Conservation (phyloP, 2,329 filamentous ascomycete genomes). For the Claviceps fusiformis region DNA sequence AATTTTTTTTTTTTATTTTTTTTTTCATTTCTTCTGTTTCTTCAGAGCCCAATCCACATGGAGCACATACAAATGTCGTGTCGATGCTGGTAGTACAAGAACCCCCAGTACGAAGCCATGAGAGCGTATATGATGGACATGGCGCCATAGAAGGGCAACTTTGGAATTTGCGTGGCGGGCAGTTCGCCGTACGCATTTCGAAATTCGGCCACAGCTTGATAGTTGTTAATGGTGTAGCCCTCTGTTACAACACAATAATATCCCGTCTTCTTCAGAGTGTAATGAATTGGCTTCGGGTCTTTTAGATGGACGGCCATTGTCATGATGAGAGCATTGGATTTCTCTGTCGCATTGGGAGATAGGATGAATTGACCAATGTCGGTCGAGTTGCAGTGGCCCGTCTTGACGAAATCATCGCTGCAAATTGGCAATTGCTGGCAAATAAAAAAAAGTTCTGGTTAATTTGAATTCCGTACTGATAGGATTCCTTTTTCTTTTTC, state of each 20-base stretch:
- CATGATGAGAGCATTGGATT: slow-evolving; percentile 58
- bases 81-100: slow-evolving; percentile 88
- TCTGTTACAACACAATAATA: slow-evolving; percentile 90
- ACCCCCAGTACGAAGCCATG: slow-evolving; percentile 73
- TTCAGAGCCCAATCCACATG: background rate
- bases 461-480: background rate
- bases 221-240: slow-evolving; percentile 53
- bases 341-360: slow-evolving; percentile 57
- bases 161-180: slow-evolving; percentile 87
- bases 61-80: slow-evolving; percentile 63
- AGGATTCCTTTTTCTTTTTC: background rate
- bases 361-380: slow-evolving; percentile 78
- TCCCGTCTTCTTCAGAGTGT: slow-evolving; percentile 76
- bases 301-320: slow-evolving; percentile 76
- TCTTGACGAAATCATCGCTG: slow-evolving; percentile 53
- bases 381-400: slow-evolving; percentile 59
- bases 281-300: slow-evolving; percentile 59
- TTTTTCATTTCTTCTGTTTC: background rate
- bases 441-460: background rate
- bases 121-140: slow-evolving; percentile 89
- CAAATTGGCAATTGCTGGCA: slow-evolving; percentile 47
- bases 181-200: slow-evolving; percentile 94
- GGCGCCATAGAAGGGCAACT: slow-evolving; percentile 91
- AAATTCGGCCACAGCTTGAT: slow-evolving; percentile 75
- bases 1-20: background rate